Base-by-base conservation (phyloP, 2,329 filamentous ascomycete species). In the Fusarium fracticaudum region DNA sequence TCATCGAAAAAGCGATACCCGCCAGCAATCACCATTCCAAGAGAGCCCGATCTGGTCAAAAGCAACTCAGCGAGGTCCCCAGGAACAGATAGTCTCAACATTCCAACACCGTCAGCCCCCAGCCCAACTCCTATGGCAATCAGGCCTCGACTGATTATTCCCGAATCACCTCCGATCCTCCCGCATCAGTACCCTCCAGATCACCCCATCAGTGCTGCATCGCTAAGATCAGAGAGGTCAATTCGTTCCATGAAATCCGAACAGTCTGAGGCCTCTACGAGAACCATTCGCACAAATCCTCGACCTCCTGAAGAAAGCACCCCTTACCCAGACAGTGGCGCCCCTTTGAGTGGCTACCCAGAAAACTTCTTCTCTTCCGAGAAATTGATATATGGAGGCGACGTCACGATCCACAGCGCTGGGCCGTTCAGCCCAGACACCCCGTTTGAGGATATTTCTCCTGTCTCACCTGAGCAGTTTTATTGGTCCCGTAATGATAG, bases 81-180 rank as follows among this genome's bases (percentile, higher is more conserved):
- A 26, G 45, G 45, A 60, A n/a, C 17, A 2, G 45, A 60, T 0
- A 67, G 26, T 13, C 18, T 66, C 33, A 59, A 69, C 3, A 57
- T 83, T 3, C 77, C 77, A 0, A 83, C 81, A 0, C 82, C 83
- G 0, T 82, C 81, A 0, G 80, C 79, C 3, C 81, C 81, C 0
- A 83, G 80, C 22, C 80, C 82, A 8, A 83, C 81, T 0, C 80
- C 82, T 0, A 51, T 76, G 31, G 64, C 79, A 0, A 7, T 79
- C 18, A 74, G 82, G 2, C 82, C 83, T 0, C 75, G 75, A 14
- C 60, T 83, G 2, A 67, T 76, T 55, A 79, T 80, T 29, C 77
- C 80, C 1, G 69, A 79, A 17, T 77, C 76, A 2, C 71, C 76
- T n/a, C 57, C 35, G 15, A 40, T 51, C 10, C 18, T 35, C 9